Evolutionary conservation across 768 basidiomycete species (phyloP).

Genomic region (Pleurotus cornucopiae): DNA sequence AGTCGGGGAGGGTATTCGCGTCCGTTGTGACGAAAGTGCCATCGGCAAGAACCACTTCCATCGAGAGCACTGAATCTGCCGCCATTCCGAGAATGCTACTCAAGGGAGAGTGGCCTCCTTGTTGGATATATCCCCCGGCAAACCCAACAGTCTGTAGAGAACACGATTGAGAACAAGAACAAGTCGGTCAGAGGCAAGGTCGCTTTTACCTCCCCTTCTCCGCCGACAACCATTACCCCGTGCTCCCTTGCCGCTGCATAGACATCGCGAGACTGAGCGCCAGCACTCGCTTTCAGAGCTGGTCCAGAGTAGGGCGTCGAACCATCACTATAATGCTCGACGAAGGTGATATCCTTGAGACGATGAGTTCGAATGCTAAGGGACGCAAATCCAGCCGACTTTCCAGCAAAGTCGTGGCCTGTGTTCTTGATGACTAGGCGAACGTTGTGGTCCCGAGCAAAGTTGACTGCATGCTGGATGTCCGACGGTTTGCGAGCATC

Average conservation of each 20-base stretch:
- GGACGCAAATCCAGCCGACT: slow-evolving; percentile 27
- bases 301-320: slow-evolving; percentile 18
- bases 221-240: slow-evolving; percentile 22
- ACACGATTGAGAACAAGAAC: neutral
- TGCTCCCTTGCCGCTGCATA: slow-evolving; percentile 17
- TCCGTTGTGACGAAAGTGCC: slow-evolving; percentile 22
- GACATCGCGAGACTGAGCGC: slow-evolving; percentile 17
- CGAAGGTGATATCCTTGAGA: slow-evolving; percentile 21
- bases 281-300: slow-evolving; percentile 23
- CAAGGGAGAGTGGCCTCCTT: slow-evolving; percentile 25
- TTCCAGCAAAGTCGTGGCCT: slow-evolving; percentile 31
- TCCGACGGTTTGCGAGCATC: neutral
- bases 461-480: slow-evolving; percentile 23
- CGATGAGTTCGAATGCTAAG: slow-evolving; percentile 27
- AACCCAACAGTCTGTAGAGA: slow-evolving; percentile 17
- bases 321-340: slow-evolving; percentile 11
- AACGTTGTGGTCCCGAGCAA: slow-evolving; percentile 23
- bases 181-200: neutral
- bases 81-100: slow-evolving; percentile 21
- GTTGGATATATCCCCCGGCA: slow-evolving; percentile 30
- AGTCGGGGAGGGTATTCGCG: slow-evolving; percentile 21
- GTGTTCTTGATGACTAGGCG: slow-evolving; percentile 26
- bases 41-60: slow-evolving; percentile 23
- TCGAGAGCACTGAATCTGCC: slow-evolving; percentile 18
- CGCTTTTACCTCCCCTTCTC: slow-evolving; percentile 12